Percentiles rank a stretch among this genome's conserved stretches.
Evolutionary conservation across 2,329 filamentous ascomycete genomes (phyloP).

Genomic region (Colletotrichum sp.): DNA sequence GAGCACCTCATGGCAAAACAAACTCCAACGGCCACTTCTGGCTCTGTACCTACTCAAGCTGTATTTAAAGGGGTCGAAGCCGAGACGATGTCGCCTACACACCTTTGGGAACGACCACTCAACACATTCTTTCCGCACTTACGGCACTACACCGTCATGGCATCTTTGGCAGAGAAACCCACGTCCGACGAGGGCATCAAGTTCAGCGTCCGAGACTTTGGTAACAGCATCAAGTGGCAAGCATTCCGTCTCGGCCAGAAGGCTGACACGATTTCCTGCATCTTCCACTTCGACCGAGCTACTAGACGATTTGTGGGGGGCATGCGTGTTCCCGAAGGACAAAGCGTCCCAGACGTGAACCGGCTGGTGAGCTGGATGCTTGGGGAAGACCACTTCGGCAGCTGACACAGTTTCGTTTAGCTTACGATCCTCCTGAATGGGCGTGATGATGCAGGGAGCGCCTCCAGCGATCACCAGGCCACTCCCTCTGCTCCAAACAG

Average conservation of each 20-base stretch:
- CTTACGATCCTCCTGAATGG: neutral
- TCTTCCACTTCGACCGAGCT: neutral
- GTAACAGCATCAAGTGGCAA: neutral
- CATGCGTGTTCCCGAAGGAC: neutral
- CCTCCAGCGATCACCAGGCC: neutral
- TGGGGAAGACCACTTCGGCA: neutral
- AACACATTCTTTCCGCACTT: neutral
- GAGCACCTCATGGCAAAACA: no score
- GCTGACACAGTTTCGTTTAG: neutral
- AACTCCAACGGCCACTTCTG: no score
- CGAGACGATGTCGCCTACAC: no score
- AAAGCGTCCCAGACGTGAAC: neutral
- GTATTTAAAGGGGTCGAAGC: no score
- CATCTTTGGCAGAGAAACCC: neutral
- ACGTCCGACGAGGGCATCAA: neutral
- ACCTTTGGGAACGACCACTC: neutral
- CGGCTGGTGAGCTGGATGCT: neutral
- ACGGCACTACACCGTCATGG: neutral
- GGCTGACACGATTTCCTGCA: neutral
- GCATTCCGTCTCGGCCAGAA: neutral
- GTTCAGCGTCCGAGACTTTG: neutral
- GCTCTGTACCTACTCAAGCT: no score
- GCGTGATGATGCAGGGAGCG: neutral
- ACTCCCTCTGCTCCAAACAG: neutral
- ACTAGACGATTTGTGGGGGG: neutral